Conservation (phyloP, 768 basidiomycete species). For the Leucocoprinus sp. region DNA sequence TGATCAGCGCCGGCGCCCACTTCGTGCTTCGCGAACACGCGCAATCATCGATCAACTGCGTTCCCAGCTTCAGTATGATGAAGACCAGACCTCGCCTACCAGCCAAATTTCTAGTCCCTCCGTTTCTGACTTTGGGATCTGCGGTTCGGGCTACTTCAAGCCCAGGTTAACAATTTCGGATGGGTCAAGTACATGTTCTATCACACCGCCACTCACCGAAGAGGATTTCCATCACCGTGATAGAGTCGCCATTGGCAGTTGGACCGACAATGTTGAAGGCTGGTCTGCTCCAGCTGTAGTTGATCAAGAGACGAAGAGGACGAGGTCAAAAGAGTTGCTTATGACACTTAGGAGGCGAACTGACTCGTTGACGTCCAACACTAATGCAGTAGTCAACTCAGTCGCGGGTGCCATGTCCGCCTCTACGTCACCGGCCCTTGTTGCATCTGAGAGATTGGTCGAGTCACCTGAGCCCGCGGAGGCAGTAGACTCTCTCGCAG, state of each 20-base stretch:
- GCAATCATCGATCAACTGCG: constrained; percentile 52
- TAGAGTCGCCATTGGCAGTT: neutral
- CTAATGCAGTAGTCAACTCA: neutral
- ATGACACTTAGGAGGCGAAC: constrained; percentile 10
- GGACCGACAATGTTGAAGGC: constrained; percentile 4
- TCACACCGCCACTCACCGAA: constrained; percentile 2
- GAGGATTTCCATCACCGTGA: constrained; percentile 2
- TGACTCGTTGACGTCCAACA: constrained; percentile 4
- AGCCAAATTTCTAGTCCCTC: constrained; percentile 7
- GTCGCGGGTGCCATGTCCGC: neutral
- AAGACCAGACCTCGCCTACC: constrained; percentile 8
- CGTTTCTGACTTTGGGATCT: constrained; percentile 1
- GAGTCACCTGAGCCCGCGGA: constrained; percentile 7
- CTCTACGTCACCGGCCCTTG: neutral
- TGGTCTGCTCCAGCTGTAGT: constrained; percentile 1
- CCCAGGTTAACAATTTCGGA: neutral
- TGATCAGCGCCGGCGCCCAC: constrained; percentile 24
- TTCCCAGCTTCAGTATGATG: constrained; percentile 19
- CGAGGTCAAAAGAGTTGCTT: constrained; percentile 10
- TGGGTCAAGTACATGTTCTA: neutral
- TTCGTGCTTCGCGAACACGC: constrained; percentile 45
- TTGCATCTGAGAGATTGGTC: constrained; percentile 3
- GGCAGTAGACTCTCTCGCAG: neutral
- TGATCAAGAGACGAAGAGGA: constrained; percentile 9
- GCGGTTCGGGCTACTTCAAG: neutral